Percentiles rank a stretch among this genome's conserved stretches.
Conservation (phyloP, 2,329 filamentous ascomycete genomes). For the Claviceps humidiphila region DNA sequence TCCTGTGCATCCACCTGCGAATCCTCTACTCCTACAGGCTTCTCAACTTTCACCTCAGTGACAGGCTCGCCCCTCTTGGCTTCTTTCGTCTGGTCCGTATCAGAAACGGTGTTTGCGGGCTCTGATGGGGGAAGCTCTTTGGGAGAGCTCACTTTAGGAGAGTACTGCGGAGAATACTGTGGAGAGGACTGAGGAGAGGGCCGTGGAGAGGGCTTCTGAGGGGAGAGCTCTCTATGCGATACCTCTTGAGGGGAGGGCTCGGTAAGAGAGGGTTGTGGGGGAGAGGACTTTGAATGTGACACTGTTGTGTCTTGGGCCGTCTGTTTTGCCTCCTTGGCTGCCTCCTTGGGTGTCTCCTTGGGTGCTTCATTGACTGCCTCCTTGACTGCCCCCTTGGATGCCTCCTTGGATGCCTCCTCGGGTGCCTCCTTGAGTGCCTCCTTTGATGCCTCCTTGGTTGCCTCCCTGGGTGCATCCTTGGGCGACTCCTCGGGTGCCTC, state of each 20-base stretch:
- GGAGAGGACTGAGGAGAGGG: no score
- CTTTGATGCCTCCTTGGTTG: no score
- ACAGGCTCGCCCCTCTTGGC: slow-evolving; percentile 9
- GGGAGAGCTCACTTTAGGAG: no score
- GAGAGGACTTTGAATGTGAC: no score
- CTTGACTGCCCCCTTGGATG: slow-evolving; percentile 13
- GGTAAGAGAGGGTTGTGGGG: no score
- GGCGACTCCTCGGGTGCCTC: no score
- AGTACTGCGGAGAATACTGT: no score
- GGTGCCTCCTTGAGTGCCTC: slow-evolving; percentile 8
- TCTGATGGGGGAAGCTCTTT: slow-evolving; percentile 3
- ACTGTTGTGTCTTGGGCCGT: slow-evolving; percentile 12
- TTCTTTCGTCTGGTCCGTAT: slow-evolving; percentile 7
- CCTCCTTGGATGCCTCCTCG: neutral
- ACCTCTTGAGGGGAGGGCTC: no score
- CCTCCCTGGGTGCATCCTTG: no score
- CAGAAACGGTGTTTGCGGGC: slow-evolving; percentile 5
- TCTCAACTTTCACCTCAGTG: slow-evolving; percentile 12
- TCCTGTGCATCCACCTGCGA: slow-evolving; percentile 23
- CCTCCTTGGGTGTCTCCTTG: neutral
- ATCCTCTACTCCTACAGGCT: slow-evolving; percentile 14
- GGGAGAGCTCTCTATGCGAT: no score
- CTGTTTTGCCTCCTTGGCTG: slow-evolving; percentile 16
- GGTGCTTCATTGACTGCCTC: slow-evolving; percentile 16
- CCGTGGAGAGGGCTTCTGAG: no score